Evolutionary conservation across 2,329 filamentous ascomycete genomes (phyloP), one percentile per base, ranked within the genome.

Genomic region (Fusarium sp.): DNA sequence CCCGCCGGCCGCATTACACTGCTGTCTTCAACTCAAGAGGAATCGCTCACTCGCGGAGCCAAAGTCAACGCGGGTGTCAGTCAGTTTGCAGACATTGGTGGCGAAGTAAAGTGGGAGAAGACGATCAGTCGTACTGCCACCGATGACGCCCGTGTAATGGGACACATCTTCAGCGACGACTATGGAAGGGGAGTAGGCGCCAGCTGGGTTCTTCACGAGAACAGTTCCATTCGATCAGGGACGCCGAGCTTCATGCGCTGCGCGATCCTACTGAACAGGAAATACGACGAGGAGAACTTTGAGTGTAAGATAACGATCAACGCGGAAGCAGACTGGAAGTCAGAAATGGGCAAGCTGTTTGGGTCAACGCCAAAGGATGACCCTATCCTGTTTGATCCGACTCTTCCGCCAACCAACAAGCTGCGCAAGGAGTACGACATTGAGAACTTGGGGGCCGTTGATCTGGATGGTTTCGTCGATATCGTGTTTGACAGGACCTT

Each of bases 301-400:
- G 60, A 77, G 38, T 80, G 79, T 57, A 72, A 58, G n/a, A 69
- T 81, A 50, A 76, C 72, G 20, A 74, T 82, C 63, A 60, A 75
- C 47, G 79, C 73, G 6, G 72, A 72, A 33, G 79, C 76, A 1
- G 81, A 82, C 15, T 79, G 78, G 54, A 78, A 74, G 47, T 77
- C 78, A 0, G 75, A 78, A n/a, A 56, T 80, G 20, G 75, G 77
- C 17, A 65, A 33, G 2, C 45, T 82, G 15, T 79, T 81, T 68
- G 80, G 79, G 32, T 70, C 66, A n/a, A 76, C 73, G 2, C 71
- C 74, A 8, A 45, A 22, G 1, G 65, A 70, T 22, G 65, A 68
- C 10, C 65, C 65, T 17, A 37, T 68, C 8, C 32, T 65, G 2
- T 64, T 70, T 20, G 43, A 68, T 11, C 33, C 52, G 4, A 54